Conservation (phyloP, 441 rosid species). For the Syzygium malaccense region DNA sequence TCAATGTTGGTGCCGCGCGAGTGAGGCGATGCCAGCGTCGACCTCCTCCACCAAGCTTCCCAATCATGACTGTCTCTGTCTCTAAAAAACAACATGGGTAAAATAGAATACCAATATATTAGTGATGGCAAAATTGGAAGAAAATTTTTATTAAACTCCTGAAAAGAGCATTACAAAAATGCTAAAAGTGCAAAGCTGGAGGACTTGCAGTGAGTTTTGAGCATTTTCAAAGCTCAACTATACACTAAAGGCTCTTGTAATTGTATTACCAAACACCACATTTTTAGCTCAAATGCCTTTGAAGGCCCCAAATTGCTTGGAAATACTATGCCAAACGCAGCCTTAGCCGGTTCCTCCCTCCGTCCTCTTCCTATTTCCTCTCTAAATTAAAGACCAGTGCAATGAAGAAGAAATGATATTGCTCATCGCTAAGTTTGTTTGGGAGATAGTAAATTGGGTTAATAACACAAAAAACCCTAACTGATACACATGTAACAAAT, state of each 20-base stretch:
- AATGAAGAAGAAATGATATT: not conserved
- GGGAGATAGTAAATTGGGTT: not conserved
- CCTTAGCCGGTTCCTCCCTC: not conserved
- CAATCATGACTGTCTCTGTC: too few species aligned
- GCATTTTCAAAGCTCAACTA: not conserved
- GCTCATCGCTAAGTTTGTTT: not conserved
- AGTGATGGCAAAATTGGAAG: not conserved
- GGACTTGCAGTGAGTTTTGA: not conserved
- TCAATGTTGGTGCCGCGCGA: too few species aligned
- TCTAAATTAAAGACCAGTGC: not conserved
- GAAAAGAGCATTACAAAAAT: not conserved
- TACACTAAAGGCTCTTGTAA: not conserved
- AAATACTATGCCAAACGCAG: not conserved
- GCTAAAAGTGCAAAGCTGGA: not conserved
- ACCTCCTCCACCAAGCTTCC: too few species aligned
- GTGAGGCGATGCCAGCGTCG: too few species aligned
- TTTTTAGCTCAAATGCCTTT: not conserved
- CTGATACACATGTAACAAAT: too few species aligned
- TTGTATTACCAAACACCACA: not conserved
- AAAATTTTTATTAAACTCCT: not conserved
- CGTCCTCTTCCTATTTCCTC: too few species aligned
- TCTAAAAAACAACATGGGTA: too few species aligned
- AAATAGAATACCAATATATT: not conserved
- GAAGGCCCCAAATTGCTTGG: not conserved
- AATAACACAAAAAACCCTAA: too few species aligned